Percentiles rank a stretch among this genome's conserved stretches.
Evolutionary conservation across 352 stramenopile genomes (phyloP).

Genomic region (Pythium diclinum): DNA sequence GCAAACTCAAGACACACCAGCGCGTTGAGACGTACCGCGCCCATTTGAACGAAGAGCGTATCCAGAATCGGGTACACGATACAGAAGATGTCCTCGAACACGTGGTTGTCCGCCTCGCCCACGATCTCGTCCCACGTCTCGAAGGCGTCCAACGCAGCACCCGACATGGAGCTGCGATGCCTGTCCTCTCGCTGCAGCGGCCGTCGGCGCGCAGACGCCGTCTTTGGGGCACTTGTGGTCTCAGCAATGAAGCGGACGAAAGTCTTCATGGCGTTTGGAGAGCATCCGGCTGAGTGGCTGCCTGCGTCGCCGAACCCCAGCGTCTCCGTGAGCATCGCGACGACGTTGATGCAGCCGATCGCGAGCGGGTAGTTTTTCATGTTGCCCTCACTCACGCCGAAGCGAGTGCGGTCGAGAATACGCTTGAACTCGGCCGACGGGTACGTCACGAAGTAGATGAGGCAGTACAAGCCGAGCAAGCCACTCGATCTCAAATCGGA

Average conservation of each 20-base stretch:
- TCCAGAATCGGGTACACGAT: conserved; percentile 78
- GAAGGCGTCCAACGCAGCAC: conserved; percentile 38
- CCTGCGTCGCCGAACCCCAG: conserved; percentile 77
- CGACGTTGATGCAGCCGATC: conserved; percentile 85
- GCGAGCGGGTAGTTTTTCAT: conserved; percentile 89
- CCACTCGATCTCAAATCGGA: conserved; percentile 82
- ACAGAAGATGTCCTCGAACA: conserved; percentile 86
- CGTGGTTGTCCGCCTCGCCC: conserved; percentile 66
- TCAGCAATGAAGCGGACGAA: conserved; percentile 71
- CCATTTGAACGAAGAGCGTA: conserved; percentile 85
- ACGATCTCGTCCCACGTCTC: conserved; percentile 74
- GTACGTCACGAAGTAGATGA: conserved; percentile 81
- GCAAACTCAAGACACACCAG: neutral
- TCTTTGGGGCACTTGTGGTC: conserved; percentile 30
- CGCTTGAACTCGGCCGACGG: conserved; percentile 60
- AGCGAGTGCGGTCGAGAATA: conserved; percentile 69
- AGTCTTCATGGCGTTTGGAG: conserved; percentile 66
- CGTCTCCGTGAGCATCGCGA: conserved; percentile 65
- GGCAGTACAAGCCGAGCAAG: conserved; percentile 78
- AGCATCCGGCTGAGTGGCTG: conserved; percentile 71
- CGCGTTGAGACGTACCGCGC: conserved; percentile 50
- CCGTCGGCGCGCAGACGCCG: neutral
- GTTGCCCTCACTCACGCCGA: conserved; percentile 83
- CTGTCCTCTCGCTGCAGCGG: conserved; percentile 3
- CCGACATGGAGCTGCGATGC: conserved; percentile 29